phyloP scores from a whole-genome alignment of 2,329 filamentous ascomycete species.

The Botrytis hyacinthi region DNA sequence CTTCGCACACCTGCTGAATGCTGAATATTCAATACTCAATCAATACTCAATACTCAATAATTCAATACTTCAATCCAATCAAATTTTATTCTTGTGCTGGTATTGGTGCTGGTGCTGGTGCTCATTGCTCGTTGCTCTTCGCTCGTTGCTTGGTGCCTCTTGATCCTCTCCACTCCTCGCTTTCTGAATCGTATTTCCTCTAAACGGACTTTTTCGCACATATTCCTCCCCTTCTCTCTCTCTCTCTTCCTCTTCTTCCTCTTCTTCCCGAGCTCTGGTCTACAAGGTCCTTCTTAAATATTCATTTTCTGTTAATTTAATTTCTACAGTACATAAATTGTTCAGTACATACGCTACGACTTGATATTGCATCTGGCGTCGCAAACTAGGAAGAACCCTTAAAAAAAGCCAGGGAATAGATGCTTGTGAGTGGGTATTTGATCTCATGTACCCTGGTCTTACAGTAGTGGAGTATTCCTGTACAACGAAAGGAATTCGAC shows the following conservation, averaged over 20 bases:
- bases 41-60: not conserved
- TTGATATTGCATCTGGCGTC: conserved; percentile 11
- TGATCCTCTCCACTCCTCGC: not conserved
- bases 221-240: too few relatives aligned
- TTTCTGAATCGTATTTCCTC: not conserved
- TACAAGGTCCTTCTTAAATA: not conserved
- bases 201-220: not conserved
- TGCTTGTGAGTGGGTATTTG: conserved; percentile 20
- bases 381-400: conserved; percentile 22
- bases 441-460: conserved; percentile 20
- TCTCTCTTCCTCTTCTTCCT: not conserved
- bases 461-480: conserved; percentile 20
- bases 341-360: conserved; percentile 13
- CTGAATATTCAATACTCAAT: not conserved
- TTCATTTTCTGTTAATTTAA: conserved; percentile 8
- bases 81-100: not conserved
- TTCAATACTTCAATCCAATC: not conserved
- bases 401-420: conserved; percentile 17
- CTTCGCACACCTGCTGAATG: conserved; percentile 1
- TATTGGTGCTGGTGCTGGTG: conserved; percentile 1
- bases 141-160: conserved; percentile 1
- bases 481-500: conserved; percentile 19
- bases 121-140: not conserved
- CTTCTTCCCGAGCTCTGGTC: not conserved
- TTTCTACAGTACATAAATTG: conserved; percentile 3